Conservation (phyloP, 176 grass and related monocot species). For the Tillandsia leiboldiana region DNA sequence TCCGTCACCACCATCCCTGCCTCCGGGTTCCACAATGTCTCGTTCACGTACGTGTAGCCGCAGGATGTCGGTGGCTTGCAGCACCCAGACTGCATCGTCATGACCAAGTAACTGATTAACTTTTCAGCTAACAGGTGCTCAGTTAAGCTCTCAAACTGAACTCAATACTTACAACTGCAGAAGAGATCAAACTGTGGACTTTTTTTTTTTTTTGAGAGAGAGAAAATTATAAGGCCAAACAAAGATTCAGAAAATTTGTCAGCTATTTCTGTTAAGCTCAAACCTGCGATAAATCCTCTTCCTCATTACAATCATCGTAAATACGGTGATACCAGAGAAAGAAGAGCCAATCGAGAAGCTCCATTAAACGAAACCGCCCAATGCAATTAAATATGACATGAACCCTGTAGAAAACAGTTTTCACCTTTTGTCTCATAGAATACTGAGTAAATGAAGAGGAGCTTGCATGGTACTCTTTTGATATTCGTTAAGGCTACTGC, state of each 20-base stretch:
- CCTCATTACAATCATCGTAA: slow-evolving; percentile 16
- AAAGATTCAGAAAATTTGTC: neutral
- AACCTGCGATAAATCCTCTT: slow-evolving; percentile 3
- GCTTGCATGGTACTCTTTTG: no score
- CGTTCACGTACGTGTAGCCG: slow-evolving; percentile 38
- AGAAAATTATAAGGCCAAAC: neutral
- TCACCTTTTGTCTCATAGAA: no score
- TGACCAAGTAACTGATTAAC: neutral
- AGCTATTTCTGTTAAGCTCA: neutral
- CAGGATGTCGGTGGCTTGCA: slow-evolving; percentile 64
- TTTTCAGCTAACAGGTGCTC: neutral
- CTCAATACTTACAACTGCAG: neutral
- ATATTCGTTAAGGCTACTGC: no score
- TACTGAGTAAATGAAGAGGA: no score
- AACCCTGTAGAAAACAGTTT: no score
- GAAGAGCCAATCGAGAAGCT: neutral
- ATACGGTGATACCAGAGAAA: neutral
- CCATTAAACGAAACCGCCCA: no score
- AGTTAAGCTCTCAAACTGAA: neutral
- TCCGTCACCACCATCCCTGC: neutral
- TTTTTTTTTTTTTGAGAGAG: no score
- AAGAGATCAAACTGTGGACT: no score
- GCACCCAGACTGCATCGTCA: slow-evolving; percentile 49
- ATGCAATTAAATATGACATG: no score
- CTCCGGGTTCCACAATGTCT: slow-evolving; percentile 28